A percentile compares a stretch with the other conserved stretches of the same genome.
These are phyloP conservation scores for Globisporangium okanoganense DNA, from an alignment of 352 stramenopile species.

Conservation along the genomic window DNA sequence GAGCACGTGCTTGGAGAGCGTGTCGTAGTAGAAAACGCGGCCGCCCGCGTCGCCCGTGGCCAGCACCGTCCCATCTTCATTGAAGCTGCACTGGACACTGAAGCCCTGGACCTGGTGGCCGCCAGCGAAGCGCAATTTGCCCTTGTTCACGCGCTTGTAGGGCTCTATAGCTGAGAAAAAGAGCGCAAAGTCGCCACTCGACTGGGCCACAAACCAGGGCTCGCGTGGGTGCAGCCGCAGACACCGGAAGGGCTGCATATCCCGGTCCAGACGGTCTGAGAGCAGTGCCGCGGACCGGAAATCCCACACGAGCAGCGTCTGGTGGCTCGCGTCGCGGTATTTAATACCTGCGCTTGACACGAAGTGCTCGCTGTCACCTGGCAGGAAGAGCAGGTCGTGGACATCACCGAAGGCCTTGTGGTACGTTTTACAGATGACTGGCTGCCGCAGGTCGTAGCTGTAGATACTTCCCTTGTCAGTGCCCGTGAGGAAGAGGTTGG, in stretches of 20 bases:
- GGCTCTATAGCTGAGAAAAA: conserved; percentile 39
- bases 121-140: conserved; percentile 16
- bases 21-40: conserved; percentile 42
- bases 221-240: conserved; percentile 38
- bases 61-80: conserved; percentile 31
- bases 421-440: conserved; percentile 5
- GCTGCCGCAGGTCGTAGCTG: conserved; percentile 31
- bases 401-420: conserved; percentile 37
- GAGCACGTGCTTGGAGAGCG: conserved; percentile 18
- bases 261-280: conserved; percentile 41
- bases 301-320: conserved; percentile 68
- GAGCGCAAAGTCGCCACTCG: conserved; percentile 30
- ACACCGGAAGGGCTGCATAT: conserved; percentile 41
- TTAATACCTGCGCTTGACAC: conserved; percentile 45
- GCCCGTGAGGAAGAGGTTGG: conserved; percentile 28
- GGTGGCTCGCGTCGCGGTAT: conserved; percentile 44
- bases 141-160: conserved; percentile 45
- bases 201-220: conserved; percentile 44
- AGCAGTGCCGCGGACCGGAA: conserved; percentile 37
- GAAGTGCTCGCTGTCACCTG: conserved; percentile 22
- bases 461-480: conserved; percentile 31
- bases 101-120: conserved; percentile 42
- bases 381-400: conserved; percentile 54
- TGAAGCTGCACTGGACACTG: conserved; percentile 52
- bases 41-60: conserved; percentile 45